Percentiles rank a stretch among this genome's conserved stretches.
phyloP scores from a whole-genome alignment of 2,329 filamentous ascomycete species.

The Monilinia fructicola region DNA sequence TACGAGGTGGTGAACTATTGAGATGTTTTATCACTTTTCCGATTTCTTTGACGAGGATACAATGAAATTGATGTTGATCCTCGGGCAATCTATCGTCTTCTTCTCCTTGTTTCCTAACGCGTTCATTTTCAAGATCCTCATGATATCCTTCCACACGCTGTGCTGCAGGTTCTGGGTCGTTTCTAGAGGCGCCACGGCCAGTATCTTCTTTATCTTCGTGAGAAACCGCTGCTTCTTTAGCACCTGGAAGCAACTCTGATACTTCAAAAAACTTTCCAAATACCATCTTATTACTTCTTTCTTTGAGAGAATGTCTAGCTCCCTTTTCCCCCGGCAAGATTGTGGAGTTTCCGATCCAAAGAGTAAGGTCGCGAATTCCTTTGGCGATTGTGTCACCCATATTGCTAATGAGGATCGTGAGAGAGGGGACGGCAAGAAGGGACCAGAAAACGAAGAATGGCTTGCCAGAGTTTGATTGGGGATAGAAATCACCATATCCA shows the following conservation, averaged over 20 bases:
- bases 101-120: constrained; percentile 27
- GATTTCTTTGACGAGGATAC: constrained; percentile 72
- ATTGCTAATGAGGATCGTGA: constrained; percentile 82
- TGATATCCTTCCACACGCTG: constrained; percentile 25
- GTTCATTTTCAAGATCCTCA: constrained; percentile 25
- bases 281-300: constrained; percentile 46
- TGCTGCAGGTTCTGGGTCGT: constrained; percentile 33
- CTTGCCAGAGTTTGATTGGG: constrained; percentile 73
- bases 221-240: constrained; percentile 42
- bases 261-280: constrained; percentile 48
- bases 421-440: constrained; percentile 79
- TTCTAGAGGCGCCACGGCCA: constrained; percentile 23
- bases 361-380: constrained; percentile 54
- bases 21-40: constrained; percentile 63
- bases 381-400: constrained; percentile 82
- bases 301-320: constrained; percentile 48
- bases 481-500: constrained; percentile 80
- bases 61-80: constrained; percentile 49
- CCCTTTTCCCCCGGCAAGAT: constrained; percentile 59
- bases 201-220: constrained; percentile 29
- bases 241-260: constrained; percentile 45
- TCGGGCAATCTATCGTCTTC: constrained; percentile 38
- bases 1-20: constrained; percentile 55
- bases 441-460: constrained; percentile 95
- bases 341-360: constrained; percentile 58